phyloP scores from a whole-genome alignment of 208 protist genomes.

The Leishmania tropica region DNA sequence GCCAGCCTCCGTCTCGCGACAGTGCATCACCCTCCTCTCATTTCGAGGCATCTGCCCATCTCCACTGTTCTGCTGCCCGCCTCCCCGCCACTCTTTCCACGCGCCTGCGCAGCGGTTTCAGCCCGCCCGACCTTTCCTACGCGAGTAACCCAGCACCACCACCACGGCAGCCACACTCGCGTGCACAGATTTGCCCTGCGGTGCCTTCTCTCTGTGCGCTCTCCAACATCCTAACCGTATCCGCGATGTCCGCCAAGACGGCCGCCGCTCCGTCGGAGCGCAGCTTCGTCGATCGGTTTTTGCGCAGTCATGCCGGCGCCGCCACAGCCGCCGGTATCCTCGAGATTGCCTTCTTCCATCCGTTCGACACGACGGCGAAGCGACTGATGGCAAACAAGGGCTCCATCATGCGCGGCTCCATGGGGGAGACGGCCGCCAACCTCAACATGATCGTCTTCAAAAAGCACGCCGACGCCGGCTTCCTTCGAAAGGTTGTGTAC shows the following conservation, averaged over 20 bases:
- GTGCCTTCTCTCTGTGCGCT: neutral
- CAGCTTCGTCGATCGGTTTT: constrained; percentile 46
- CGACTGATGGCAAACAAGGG: constrained; percentile 83
- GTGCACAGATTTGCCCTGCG: neutral
- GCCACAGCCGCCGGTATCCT: constrained; percentile 76
- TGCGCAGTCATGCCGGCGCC: constrained; percentile 59
- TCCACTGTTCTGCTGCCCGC: neutral
- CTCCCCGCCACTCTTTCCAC: neutral
- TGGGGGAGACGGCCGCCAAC: constrained; percentile 55
- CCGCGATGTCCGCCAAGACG: constrained; percentile 27
- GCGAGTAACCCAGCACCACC: neutral
- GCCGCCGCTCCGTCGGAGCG: constrained; percentile 22
- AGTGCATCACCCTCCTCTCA: neutral
- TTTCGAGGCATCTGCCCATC: neutral
- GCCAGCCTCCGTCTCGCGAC: neutral
- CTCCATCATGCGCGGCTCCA: constrained; percentile 43
- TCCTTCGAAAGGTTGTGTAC: constrained; percentile 72
- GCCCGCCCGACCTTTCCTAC: neutral
- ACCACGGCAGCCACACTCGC: neutral
- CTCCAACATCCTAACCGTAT: neutral
- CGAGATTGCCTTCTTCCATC: constrained; percentile 90
- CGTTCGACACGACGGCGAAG: constrained; percentile 92
- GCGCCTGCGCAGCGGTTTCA: neutral
- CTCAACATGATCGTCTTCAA: constrained; percentile 83
- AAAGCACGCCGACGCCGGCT: constrained; percentile 56